These are phyloP conservation scores for Penicillium paneum DNA, from an alignment of 2,329 filamentous ascomycete genomes.

Conservation along the genomic window DNA sequence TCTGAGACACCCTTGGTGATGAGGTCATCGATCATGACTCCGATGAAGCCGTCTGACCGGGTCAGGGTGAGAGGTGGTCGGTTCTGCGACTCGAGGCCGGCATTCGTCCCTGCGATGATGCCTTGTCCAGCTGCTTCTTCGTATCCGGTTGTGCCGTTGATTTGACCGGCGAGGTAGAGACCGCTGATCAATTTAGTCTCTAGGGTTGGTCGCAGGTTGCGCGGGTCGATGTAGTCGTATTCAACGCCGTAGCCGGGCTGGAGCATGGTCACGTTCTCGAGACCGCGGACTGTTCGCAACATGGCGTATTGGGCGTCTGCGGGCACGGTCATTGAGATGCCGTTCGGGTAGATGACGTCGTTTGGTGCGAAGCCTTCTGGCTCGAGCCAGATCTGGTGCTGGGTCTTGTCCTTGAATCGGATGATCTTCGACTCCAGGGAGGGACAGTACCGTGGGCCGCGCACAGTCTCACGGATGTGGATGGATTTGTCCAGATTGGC, in stretches of 20 bases:
- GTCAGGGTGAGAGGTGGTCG: slow-evolving; percentile 66
- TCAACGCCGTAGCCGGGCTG: slow-evolving; percentile 96
- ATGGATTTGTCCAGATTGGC: slow-evolving; percentile 93
- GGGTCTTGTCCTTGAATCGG: slow-evolving; percentile 73
- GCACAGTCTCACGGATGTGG: slow-evolving; percentile 92
- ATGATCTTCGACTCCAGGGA: slow-evolving; percentile 93
- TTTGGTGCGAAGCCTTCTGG: slow-evolving; percentile 85
- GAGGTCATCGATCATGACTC: slow-evolving; percentile 97
- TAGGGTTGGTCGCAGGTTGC: slow-evolving; percentile 79
- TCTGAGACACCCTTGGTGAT: slow-evolving; percentile 96
- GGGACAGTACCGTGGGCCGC: slow-evolving; percentile 91
- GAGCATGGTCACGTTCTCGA: slow-evolving; percentile 87
- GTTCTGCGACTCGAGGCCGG: slow-evolving; percentile 71
- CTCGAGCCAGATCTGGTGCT: slow-evolving; percentile 93
- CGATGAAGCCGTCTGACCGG: slow-evolving; percentile 89
- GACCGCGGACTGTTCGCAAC: slow-evolving; percentile 79
- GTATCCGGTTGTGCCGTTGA: slow-evolving; percentile 97
- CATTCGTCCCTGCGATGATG: slow-evolving; percentile 88
- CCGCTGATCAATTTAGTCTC: slow-evolving; percentile 91
- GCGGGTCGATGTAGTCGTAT: slow-evolving; percentile 96
- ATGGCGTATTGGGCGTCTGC: slow-evolving; percentile 79
- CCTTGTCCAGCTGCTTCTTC: slow-evolving; percentile 96
- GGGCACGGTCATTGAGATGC: slow-evolving; percentile 94
- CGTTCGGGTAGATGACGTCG: slow-evolving; percentile 91
- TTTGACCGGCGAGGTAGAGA: slow-evolving; percentile 89